These are phyloP conservation scores for Cicer pinnatifidum DNA, from an alignment of 306 rosid genomes.

Conservation along the genomic window DNA sequence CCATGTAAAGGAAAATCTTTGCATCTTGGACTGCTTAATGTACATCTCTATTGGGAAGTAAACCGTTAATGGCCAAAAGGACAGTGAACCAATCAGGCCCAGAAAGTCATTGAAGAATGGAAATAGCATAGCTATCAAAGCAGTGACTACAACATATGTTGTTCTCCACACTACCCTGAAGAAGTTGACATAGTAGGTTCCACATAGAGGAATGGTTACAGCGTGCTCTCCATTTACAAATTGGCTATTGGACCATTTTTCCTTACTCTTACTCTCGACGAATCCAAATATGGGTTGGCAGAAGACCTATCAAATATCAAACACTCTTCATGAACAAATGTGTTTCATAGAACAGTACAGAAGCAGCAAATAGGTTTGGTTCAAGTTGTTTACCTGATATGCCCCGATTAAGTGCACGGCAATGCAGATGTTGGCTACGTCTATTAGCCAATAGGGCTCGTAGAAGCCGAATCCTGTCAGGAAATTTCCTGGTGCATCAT, in stretches of 20 bases:
- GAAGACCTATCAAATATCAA: conserved; percentile 64
- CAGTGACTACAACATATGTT: conserved; percentile 66
- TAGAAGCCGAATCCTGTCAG: conserved; percentile 99
- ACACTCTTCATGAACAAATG: conserved; percentile 3
- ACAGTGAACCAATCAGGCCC: conserved; percentile 83
- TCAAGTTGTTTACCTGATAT: conserved; percentile 67
- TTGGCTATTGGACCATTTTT: conserved; percentile 69
- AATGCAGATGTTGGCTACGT: conserved; percentile 85
- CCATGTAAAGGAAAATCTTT: conserved; percentile 77
- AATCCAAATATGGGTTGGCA: conserved; percentile 83
- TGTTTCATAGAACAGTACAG: not conserved
- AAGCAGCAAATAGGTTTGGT: not conserved
- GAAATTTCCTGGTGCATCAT: conserved; percentile 91
- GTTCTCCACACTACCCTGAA: conserved; percentile 89
- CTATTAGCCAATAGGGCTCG: conserved; percentile 95
- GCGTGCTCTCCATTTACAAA: conserved; percentile 61
- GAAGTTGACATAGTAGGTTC: conserved; percentile 55
- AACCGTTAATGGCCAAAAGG: conserved; percentile 91
- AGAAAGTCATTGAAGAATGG: conserved; percentile 96
- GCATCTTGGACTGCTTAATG: conserved; percentile 73
- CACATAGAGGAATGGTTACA: conserved; percentile 60
- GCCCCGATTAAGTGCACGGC: conserved; percentile 89
- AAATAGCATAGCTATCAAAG: conserved; percentile 83
- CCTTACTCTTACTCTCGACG: conserved; percentile 58
- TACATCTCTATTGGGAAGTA: conserved; percentile 96